Evolutionary conservation across 1,284 basidiomycete species (phyloP).

Genomic region (Macrocystidia cucumis): DNA sequence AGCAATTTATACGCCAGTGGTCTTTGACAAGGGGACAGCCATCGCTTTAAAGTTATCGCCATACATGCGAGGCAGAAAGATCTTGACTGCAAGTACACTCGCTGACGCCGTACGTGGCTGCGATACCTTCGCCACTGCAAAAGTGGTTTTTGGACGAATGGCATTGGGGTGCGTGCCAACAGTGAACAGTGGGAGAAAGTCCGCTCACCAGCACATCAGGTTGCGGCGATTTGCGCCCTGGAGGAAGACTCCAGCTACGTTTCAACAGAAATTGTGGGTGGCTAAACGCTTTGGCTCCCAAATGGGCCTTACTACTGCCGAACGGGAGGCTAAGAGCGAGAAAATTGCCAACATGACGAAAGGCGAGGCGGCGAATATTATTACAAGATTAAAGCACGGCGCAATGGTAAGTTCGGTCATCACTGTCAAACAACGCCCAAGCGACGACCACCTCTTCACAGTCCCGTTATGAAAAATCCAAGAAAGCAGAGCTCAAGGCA

Average conservation of each 20-base stretch:
- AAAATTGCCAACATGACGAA: constrained; percentile 49
- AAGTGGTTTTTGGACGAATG: constrained; percentile 42
- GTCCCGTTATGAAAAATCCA: constrained; percentile 50
- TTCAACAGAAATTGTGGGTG: constrained; percentile 59
- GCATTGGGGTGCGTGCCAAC: constrained; percentile 36
- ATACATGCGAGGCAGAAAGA: constrained; percentile 42
- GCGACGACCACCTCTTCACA: too few relatives aligned
- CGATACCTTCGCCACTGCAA: constrained; percentile 56
- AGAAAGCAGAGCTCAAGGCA: constrained; percentile 31
- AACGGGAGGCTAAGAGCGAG: constrained; percentile 14
- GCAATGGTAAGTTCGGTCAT: constrained; percentile 42
- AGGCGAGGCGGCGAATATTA: constrained; percentile 73
- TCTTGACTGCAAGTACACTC: constrained; percentile 47
- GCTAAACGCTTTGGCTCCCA: constrained; percentile 45
- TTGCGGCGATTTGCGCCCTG: constrained; percentile 65
- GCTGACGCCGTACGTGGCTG: constrained; percentile 55
- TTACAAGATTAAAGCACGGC: constrained; percentile 73
- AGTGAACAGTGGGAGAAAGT: too few relatives aligned
- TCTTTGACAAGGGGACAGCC: constrained; percentile 38
- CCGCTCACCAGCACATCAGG: too few relatives aligned
- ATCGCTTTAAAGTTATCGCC: constrained; percentile 41
- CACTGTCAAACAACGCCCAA: constrained; percentile 3
- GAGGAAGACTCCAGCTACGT: constrained; percentile 62
- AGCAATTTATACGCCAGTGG: constrained; percentile 49
- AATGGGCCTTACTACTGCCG: constrained; percentile 8